Evolutionary conservation across 73 alveolate species (phyloP), one percentile per base, ranked within the genome.

Genomic region (Strombidium stylifer): DNA sequence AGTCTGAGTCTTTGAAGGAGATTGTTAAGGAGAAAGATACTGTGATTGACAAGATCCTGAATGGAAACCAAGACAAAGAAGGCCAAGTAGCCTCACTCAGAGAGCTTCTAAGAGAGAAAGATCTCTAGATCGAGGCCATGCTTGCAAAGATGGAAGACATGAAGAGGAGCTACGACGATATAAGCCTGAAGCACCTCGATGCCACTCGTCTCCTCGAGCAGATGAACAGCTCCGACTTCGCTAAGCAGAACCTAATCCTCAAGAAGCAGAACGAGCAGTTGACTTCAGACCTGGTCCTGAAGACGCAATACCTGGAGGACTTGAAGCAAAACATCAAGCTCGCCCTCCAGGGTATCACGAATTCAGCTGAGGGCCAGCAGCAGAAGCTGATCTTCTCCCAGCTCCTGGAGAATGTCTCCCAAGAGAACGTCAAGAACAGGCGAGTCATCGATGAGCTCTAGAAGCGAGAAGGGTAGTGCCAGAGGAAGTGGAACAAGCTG

Each of bases 381-480:
- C 25, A 44, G 56, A 14, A 2, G 52, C 42, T 3, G 45, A 35
- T 47, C 78, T 44, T 64, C 47, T 45, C 30, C 41, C 64, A 28
- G 30, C 53, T 64, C 23, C 53, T 64, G 1, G 78, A 64, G 37
- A 18, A 53, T 6, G 30, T 44, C 20, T 64, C 78, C 23, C 16
- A 40, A n/a, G 78, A 64, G 8, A 25, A 40, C 14, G 55, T 64
- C 1, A 42, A 54, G 32, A 2, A 3, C 15, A 64, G 45, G 18
- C 44, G 78, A 24, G 10, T 64, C 20, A 64, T 64, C 8, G 66
- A 64, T 15, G 78, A 64, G 37, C 45, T 15, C 31, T 62, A 64
- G 19, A 64, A 64, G 41, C 19, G 65, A n/a, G 78, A 64, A 64
- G 45, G 45, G 55, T 19, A 64, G 31, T 64, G 78, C 46, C 25